Conservation (phyloP, 1,139 yeast species). For the Yamadazyma sp. region DNA sequence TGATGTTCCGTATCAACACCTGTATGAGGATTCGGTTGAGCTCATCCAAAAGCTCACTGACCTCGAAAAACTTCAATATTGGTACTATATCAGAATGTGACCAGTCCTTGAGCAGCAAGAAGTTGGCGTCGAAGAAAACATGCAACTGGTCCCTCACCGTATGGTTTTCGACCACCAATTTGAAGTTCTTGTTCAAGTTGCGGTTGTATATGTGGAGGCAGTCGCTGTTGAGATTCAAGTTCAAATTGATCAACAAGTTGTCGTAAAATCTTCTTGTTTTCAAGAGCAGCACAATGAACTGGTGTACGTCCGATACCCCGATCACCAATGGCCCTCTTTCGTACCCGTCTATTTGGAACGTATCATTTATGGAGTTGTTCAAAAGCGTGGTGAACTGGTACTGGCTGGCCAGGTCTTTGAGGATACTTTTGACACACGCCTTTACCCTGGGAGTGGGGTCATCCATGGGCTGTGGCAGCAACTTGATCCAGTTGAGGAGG, state of each 20-base stretch:
- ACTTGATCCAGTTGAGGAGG: constrained; percentile 38
- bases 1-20: constrained; percentile 42
- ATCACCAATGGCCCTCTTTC: not conserved
- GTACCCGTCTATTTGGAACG: constrained; percentile 9
- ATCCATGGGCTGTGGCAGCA: constrained; percentile 12
- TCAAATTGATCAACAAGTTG: constrained; percentile 10
- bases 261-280: constrained; percentile 16
- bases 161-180: constrained; percentile 5
- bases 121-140: constrained; percentile 12
- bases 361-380: constrained; percentile 29
- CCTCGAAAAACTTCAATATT: constrained; percentile 14
- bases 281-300: constrained; percentile 15
- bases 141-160: constrained; percentile 12
- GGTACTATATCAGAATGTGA: constrained; percentile 1
- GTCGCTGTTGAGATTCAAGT: constrained; percentile 4
- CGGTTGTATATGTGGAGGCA: constrained; percentile 9
- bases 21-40: constrained; percentile 41
- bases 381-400: constrained; percentile 36
- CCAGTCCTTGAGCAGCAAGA: constrained; percentile 7
- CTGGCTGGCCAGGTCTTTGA: constrained; percentile 36
- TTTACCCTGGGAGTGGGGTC: constrained; percentile 40
- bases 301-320: constrained; percentile 8
- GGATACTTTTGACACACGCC: constrained; percentile 39
- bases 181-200: constrained; percentile 14
- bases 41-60: constrained; percentile 24